Evolutionary conservation across 2,329 filamentous ascomycete species (phyloP), one percentile per base, ranked within the genome.

Genomic region (Huntiella savannae): DNA sequence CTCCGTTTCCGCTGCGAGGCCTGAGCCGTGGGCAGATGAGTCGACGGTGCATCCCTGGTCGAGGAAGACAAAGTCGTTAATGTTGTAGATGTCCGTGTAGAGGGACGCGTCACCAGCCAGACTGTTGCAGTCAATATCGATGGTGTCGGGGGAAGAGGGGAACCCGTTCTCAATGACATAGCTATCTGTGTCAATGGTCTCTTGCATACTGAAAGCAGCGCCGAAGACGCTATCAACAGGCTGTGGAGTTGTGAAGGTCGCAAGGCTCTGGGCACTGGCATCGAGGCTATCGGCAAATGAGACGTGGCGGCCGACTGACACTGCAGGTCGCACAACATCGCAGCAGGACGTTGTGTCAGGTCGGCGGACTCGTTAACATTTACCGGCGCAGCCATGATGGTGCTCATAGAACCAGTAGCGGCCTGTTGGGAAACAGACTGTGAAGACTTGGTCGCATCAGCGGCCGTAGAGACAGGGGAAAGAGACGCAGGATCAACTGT

Each of bases 271-370:
- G 40, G 37, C 40, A 39, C 40, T 13, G 43, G 22, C 34, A 11
- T 35, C 10, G 41, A 41, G 39, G 42, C 43, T 40, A 34, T 45
- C 37, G 38, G 35, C 56, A 61, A 64, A 59, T 57, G 66, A 53
- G 62, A 66, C 62, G 65, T 68, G 65, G 72, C 73, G 70, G 68
- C 75, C 81, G 82, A 88, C 79, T 77, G 91, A 96, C 91, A 98
- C 91, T 82, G 91, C 91, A 93, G 91, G 91, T 94, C 91, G 63
- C 81, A 96, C 91, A 96, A 95, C 88, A 95, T 80, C 87, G 75
- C 91, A 73, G 91, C 91, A 96, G 91, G 87, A 94, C 92, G 87
- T 95, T 95, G 91, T 95, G 87, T 91, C 91, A 76, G 68, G 74
- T 92, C 84, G 77, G 82, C 73, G 67, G 79, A 73, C 67, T 63